These are phyloP conservation scores for Paecilomyces sp. DNA, from an alignment of 2,329 filamentous ascomycete genomes.

Conservation along the genomic window DNA sequence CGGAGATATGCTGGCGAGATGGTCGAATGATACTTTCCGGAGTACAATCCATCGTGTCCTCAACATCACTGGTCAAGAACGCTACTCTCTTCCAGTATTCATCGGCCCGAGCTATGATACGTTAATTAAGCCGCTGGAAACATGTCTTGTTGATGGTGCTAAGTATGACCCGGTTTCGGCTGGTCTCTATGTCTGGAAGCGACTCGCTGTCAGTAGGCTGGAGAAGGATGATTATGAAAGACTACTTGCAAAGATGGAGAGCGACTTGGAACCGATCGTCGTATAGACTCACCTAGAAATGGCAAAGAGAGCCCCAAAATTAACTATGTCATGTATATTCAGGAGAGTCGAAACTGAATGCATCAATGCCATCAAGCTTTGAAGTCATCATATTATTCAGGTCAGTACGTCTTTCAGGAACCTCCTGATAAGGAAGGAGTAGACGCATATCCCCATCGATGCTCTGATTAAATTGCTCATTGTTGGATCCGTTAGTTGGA, in stretches of 20 bases:
- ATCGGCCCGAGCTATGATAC: constrained; percentile 4
- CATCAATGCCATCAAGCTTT: neutral
- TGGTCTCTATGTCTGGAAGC: constrained; percentile 5
- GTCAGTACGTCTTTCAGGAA: neutral
- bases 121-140: constrained; percentile 3
- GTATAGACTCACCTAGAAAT: neutral
- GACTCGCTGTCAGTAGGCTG: constrained; percentile 4
- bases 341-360: neutral
- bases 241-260: constrained; percentile 2
- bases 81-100: constrained; percentile 3
- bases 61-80: constrained; percentile 4
- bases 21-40: constrained; percentile 21
- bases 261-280: neutral
- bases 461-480: neutral
- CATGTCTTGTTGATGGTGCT: constrained; percentile 1
- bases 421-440: neutral
- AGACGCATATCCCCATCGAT: neutral
- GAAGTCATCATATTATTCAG: constrained; percentile 1
- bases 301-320: neutral
- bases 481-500: neutral
- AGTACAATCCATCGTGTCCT: constrained; percentile 5
- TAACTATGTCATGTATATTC: neutral
- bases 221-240: constrained; percentile 4
- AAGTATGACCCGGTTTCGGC: constrained; percentile 5
- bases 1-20: constrained; percentile 17